Conservation (phyloP, 2,329 filamentous ascomycete species). For the Fusarium vanettenii region DNA sequence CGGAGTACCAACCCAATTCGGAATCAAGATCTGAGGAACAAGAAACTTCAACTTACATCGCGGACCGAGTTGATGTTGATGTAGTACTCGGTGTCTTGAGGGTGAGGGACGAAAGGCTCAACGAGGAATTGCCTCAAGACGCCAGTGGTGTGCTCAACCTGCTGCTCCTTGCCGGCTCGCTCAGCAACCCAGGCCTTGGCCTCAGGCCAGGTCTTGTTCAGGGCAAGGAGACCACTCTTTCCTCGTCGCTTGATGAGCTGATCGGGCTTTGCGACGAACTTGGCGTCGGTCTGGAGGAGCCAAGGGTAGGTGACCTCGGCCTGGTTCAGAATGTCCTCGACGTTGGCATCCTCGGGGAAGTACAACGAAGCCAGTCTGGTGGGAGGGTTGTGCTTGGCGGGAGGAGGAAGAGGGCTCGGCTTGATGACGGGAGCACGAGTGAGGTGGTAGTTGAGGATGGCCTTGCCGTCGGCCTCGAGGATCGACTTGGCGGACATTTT, state of each 20-base stretch:
- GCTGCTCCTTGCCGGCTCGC: conserved; percentile 89
- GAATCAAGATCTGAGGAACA: conserved; percentile 38
- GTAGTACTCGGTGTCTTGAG: conserved; percentile 97
- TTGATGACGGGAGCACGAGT: conserved; percentile 98
- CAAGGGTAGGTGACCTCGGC: conserved; percentile 97
- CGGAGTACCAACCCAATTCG: not conserved
- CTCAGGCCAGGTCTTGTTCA: conserved; percentile 98
- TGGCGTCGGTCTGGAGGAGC: conserved; percentile 84
- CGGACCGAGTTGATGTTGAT: conserved; percentile 99
- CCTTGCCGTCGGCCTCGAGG: conserved; percentile 99
- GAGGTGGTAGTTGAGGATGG: conserved; percentile 99
- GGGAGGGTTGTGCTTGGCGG: conserved; percentile 90
- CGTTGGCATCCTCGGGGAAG: conserved; percentile 89
- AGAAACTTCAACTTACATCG: conserved; percentile 79
- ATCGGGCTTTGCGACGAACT: conserved; percentile 99
- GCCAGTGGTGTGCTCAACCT: conserved; percentile 92
- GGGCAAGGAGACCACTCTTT: conserved; percentile 94
- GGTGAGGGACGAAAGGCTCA: conserved; percentile 97
- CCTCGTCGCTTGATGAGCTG: conserved; percentile 99
- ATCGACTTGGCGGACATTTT: conserved; percentile 84
- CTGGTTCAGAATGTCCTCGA: conserved; percentile 89
- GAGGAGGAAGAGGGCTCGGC: conserved; percentile 88
- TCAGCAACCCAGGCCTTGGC: conserved; percentile 93
- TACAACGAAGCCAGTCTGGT: conserved; percentile 90
- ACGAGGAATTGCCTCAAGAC: conserved; percentile 95